Base-by-base conservation (phyloP, 805 yeast species). In the Candida loeiensis region DNA sequence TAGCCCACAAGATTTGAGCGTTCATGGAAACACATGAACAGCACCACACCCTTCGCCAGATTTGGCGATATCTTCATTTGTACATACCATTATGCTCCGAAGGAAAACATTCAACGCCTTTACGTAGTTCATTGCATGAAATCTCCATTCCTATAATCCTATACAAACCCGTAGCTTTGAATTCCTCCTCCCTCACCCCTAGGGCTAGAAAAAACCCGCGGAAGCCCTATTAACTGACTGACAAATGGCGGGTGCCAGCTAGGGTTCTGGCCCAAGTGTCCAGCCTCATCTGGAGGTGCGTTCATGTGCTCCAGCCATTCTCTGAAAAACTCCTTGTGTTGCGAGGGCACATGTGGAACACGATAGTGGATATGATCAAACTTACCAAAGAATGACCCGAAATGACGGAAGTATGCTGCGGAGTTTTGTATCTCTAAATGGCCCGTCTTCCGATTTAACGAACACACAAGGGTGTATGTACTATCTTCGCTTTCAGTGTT, bases 381-480 rank as follows among this genome's bases (percentile, higher is more conserved):
- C 18, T 25, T 32, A n/a, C 42, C 37, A 16, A 32, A 39, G 21
- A 33, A 33, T 12, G 43, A 28, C 4, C 38, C 30, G 22, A 39
- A 39, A 22, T 34, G 38, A 16, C 56, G 57, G 24, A 60, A 43
- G 20, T 45, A 53, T 1, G 61, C 56, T n/a, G 60, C 49, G 2
- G 65, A 55, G 44, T 61, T 65, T 18, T 59, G 60, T n/a, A 66
- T 41, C 27, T 64, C 61, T 34, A 67, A 38, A 6, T 47, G 40
- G 1, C 73, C 71, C 4, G 63, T 53, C 40, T 66, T 66, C 25
- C 73, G 48, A 45, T 66, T 55, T 32, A 67, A 41, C 1, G 70
- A 64, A 34, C 72, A 63, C 14, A 66, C 41, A 16, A 65, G 47
- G 5, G 53, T 49, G 13, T 58, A 47, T 33, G 31, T 43, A n/a